Evolutionary conservation across 257 asterid species (phyloP).

Genomic region (Coffea canephora): DNA sequence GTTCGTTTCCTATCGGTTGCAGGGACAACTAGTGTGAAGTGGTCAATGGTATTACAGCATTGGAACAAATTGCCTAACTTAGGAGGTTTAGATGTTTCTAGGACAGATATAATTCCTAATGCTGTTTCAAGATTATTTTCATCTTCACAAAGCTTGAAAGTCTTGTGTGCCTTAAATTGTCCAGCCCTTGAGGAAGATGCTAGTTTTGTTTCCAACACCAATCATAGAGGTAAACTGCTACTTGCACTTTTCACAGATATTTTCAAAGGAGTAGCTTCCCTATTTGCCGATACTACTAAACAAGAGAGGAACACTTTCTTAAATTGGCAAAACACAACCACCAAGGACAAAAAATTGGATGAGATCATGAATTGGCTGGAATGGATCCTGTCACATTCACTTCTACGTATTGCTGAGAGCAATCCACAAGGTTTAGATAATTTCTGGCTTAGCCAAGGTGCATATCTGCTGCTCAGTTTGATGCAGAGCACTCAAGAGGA

Average conservation of each 20-base stretch:
- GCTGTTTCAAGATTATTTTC: conserved; percentile 48
- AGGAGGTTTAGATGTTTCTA: conserved; percentile 73
- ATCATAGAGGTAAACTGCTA: conserved; percentile 61
- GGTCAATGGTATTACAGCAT: conserved; percentile 47
- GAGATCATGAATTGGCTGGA: conserved; percentile 74
- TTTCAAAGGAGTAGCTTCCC: conserved; percentile 51
- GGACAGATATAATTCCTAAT: conserved; percentile 56
- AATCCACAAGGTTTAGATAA: conserved; percentile 65
- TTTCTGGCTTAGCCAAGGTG: conserved; percentile 85
- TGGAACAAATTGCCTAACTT: conserved; percentile 63
- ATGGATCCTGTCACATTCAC: conserved; percentile 68
- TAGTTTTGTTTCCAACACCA: conserved; percentile 44
- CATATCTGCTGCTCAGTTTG: conserved; percentile 58
- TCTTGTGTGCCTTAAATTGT: conserved; percentile 69
- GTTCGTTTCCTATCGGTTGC: conserved; percentile 73
- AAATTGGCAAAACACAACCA: conserved; percentile 41
- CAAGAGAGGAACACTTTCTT: conserved; percentile 49
- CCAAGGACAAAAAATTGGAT: conserved; percentile 43
- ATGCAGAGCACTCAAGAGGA: conserved; percentile 76
- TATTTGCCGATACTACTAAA: conserved; percentile 47
- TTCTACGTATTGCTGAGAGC: conserved; percentile 75
- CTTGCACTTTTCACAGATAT: conserved; percentile 55
- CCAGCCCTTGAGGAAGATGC: conserved; percentile 55
- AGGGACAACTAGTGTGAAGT: conserved; percentile 57
- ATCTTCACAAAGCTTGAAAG: conserved; percentile 53